Conservation (phyloP, 2,329 filamentous ascomycete species). For the Alternaria sp. region DNA sequence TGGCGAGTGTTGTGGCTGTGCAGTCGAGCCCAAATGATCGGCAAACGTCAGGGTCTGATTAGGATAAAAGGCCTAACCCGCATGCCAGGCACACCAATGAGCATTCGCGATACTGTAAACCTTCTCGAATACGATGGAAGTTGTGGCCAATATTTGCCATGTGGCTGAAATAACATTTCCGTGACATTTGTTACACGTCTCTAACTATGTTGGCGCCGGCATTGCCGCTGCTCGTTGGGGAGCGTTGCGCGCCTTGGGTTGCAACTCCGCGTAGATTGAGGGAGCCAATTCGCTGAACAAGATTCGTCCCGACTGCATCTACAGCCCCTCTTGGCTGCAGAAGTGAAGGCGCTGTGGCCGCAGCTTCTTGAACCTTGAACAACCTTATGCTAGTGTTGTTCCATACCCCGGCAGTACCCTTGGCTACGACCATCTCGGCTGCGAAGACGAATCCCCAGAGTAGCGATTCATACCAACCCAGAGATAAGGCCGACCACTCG, state of each 20-base stretch:
- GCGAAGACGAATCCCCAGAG: constrained; percentile 94
- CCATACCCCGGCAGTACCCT: constrained; percentile 91
- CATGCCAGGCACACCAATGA: constrained; percentile 40
- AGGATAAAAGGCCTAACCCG: constrained; percentile 12
- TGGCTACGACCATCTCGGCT: constrained; percentile 84
- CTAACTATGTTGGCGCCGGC: constrained; percentile 37
- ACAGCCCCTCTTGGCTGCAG: constrained; percentile 88
- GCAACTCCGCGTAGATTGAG: constrained; percentile 68
- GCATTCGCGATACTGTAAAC: neutral
- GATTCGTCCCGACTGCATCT: constrained; percentile 88
- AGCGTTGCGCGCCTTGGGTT: constrained; percentile 27
- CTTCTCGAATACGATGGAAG: constrained; percentile 12
- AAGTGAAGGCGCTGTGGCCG: constrained; percentile 78
- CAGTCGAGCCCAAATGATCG: constrained; percentile 24
- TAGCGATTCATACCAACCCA: constrained; percentile 95
- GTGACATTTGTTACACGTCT: constrained; percentile 38
- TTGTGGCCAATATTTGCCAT: constrained; percentile 15
- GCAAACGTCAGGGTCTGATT: constrained; percentile 21
- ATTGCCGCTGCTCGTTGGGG: constrained; percentile 23
- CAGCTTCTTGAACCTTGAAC: constrained; percentile 88
- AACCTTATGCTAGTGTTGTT: constrained; percentile 87
- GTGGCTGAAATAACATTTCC: constrained; percentile 4
- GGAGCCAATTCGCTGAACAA: constrained; percentile 84
- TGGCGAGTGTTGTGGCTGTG: constrained; percentile 18
- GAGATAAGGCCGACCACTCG: constrained; percentile 87